These are phyloP conservation scores for Moesziomyces parantarcticus DNA, from an alignment of 1,284 basidiomycete species.

Conservation along the genomic window DNA sequence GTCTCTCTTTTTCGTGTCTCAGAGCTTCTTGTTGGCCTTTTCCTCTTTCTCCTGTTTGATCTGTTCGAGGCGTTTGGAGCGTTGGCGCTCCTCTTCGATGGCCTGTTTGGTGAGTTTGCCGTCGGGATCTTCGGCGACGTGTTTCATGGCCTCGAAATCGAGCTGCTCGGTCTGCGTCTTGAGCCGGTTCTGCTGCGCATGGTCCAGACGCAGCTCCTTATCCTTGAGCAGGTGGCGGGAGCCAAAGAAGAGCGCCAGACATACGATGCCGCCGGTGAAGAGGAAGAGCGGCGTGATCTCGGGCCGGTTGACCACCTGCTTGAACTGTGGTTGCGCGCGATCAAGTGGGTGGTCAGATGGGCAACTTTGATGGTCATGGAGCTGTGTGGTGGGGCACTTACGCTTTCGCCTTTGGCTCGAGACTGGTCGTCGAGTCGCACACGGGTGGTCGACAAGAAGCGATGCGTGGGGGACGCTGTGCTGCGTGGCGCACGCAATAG, in stretches of 20 bases:
- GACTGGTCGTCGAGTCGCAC: conserved; percentile 19
- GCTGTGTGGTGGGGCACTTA: conserved; percentile 9
- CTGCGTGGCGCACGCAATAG: too few relatives aligned
- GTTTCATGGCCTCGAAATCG: conserved; percentile 36
- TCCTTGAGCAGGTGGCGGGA: conserved; percentile 33
- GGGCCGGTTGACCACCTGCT: conserved; percentile 33
- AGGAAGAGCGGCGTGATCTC: conserved; percentile 50
- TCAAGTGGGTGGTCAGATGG: too few relatives aligned
- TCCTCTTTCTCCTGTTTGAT: conserved; percentile 32
- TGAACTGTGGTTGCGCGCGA: conserved; percentile 11
- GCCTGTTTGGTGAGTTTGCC: conserved; percentile 41
- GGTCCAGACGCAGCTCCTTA: conserved; percentile 35
- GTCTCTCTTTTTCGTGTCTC: not conserved
- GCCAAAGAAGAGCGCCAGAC: conserved; percentile 41
- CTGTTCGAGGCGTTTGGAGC: conserved; percentile 12
- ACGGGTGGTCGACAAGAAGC: conserved; percentile 3
- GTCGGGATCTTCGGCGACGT: conserved; percentile 35
- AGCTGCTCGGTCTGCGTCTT: conserved; percentile 28
- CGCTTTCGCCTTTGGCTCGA: conserved; percentile 18
- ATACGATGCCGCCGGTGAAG: conserved; percentile 45
- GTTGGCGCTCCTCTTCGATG: conserved; percentile 23
- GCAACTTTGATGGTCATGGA: not conserved
- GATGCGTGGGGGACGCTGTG: not conserved
- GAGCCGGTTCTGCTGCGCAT: conserved; percentile 22
- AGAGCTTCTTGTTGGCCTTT: conserved; percentile 31